Evolutionary conservation across 2,329 filamentous ascomycete genomes (phyloP).

Genomic region (Pyrenophora graminea): DNA sequence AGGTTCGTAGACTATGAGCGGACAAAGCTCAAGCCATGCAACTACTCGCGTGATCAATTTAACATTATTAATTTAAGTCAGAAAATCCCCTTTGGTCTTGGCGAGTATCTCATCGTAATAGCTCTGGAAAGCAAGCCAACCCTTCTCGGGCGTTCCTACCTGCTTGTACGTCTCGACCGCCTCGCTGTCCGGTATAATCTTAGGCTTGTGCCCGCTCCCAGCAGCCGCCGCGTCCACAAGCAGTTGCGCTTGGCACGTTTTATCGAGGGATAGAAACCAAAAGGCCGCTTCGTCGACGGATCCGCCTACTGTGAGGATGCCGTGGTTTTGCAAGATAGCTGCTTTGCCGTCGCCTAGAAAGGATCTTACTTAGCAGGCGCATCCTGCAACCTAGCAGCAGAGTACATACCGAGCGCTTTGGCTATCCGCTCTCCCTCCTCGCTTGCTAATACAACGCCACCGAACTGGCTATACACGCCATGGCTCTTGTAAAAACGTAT

Average conservation of each 20-base stretch:
- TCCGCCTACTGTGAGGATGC: constrained; percentile 45
- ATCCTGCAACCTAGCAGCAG: neutral
- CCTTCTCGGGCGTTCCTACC: constrained; percentile 56
- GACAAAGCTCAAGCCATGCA: too few species aligned
- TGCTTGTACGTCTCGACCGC: constrained; percentile 47
- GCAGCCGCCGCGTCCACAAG: constrained; percentile 48
- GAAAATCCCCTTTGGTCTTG: constrained; percentile 56
- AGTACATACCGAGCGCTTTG: constrained; percentile 35
- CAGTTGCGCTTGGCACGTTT: constrained; percentile 53
- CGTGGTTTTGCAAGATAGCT: constrained; percentile 48
- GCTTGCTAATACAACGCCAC: constrained; percentile 49
- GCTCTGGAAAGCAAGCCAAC: constrained; percentile 58
- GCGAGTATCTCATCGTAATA: constrained; percentile 60
- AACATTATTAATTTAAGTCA: constrained; percentile 37
- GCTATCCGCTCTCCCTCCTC: constrained; percentile 54
- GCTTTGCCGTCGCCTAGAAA: constrained; percentile 38
- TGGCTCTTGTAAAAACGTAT: constrained; percentile 50
- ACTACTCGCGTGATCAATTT: too few species aligned
- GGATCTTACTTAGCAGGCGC: neutral
- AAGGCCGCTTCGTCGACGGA: constrained; percentile 53
- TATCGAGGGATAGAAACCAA: constrained; percentile 53
- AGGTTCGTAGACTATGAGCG: too few species aligned
- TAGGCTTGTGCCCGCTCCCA: constrained; percentile 48
- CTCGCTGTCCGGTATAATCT: constrained; percentile 48
- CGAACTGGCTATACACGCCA: constrained; percentile 48